Conservation (phyloP, 192 early-diverging fungal species). For the Backusella circina region DNA sequence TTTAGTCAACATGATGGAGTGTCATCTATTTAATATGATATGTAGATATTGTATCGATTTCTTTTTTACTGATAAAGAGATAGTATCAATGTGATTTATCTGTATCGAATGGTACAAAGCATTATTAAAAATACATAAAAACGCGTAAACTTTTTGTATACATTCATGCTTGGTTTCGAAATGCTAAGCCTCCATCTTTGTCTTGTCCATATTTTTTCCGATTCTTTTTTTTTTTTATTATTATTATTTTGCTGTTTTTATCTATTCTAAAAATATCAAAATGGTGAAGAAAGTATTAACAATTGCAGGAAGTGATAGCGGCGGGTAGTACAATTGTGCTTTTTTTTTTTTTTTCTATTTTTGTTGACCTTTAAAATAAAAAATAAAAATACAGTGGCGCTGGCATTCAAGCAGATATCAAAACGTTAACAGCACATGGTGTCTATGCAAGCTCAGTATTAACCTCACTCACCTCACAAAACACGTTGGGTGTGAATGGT, state of each 20-base stretch:
- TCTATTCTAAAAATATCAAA: too few relatives aligned
- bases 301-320: constrained; percentile 66
- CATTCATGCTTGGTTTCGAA: not conserved
- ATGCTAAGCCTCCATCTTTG: not conserved
- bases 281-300: constrained; percentile 40
- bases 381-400: constrained; percentile 44
- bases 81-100: too few relatives aligned
- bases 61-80: too few relatives aligned
- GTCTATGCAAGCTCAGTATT: constrained; percentile 74
- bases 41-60: too few relatives aligned
- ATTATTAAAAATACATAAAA: not conserved
- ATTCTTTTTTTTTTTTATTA: not conserved
- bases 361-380: not conserved
- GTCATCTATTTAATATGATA: too few relatives aligned
- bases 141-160: not conserved
- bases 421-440: constrained; percentile 72
- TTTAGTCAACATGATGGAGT: too few relatives aligned
- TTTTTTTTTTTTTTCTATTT: not conserved
- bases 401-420: constrained; percentile 88
- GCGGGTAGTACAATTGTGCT: constrained; percentile 34
- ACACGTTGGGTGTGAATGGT: constrained; percentile 74
- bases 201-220: not conserved
- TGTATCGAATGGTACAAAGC: too few relatives aligned
- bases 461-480: constrained; percentile 83
- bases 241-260: not conserved